Conservation (phyloP, 345 rosid species). For the Sonneratia alba region DNA sequence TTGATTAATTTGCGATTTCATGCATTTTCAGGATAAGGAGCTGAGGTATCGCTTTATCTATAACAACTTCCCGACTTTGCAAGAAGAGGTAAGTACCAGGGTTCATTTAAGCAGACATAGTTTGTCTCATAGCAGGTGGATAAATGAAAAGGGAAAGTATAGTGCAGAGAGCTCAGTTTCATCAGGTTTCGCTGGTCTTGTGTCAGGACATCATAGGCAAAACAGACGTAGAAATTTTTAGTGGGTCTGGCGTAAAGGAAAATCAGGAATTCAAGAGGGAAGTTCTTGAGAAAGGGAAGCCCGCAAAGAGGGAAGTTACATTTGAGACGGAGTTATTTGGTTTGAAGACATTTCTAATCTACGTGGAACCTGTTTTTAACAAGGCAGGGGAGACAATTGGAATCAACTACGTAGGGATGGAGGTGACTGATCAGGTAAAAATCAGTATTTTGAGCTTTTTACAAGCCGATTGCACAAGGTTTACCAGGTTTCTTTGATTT, state of each 20-base stretch:
- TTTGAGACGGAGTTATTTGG: conserved; percentile 84
- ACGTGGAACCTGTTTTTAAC: conserved; percentile 86
- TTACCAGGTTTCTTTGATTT: not conserved
- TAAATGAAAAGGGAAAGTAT: not conserved
- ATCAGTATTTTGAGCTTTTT: not conserved
- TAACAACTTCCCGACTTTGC: conserved; percentile 76
- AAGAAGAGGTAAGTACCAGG: conserved; percentile 46
- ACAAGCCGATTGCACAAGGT: not conserved
- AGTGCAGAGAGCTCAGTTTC: not conserved
- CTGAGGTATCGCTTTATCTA: conserved; percentile 81
- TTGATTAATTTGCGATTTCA: not conserved
- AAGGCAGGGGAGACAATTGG: conserved; percentile 83
- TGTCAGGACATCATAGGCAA: conserved; percentile 85
- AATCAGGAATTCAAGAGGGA: conserved; percentile 91
- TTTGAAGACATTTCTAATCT: conserved; percentile 73
- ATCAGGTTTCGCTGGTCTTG: not conserved
- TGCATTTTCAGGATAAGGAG: conserved; percentile 68
- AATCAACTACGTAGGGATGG: conserved; percentile 96
- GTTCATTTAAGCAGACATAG: not conserved
- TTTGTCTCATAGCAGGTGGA: not conserved
- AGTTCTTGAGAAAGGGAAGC: conserved; percentile 75
- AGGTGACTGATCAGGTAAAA: conserved; percentile 82
- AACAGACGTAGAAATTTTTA: conserved; percentile 79
- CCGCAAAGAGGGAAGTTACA: conserved; percentile 89
- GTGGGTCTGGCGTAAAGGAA: conserved; percentile 87